These are phyloP conservation scores for Monosporozyma unispora DNA, from an alignment of 805 yeast species.

Conservation along the genomic window DNA sequence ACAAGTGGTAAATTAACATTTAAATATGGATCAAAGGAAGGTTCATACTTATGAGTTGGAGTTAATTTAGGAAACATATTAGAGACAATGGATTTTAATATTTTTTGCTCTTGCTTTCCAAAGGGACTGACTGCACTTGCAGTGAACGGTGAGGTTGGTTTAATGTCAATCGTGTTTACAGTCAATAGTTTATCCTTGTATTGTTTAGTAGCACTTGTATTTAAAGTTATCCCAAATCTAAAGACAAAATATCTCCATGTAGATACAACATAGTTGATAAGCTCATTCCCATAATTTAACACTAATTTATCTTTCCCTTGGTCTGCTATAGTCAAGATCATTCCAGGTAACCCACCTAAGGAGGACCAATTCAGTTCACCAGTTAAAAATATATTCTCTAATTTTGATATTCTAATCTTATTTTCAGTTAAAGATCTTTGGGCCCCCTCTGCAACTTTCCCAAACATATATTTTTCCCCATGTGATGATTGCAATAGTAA, in stretches of 20 bases:
- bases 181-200: constrained; percentile 31
- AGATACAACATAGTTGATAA: constrained; percentile 50
- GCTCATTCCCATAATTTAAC: constrained; percentile 43
- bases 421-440: constrained; percentile 66
- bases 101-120: constrained; percentile 5
- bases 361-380: constrained; percentile 71
- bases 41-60: constrained; percentile 29
- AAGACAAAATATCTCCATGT: constrained; percentile 86
- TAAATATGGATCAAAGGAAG: constrained; percentile 30
- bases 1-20: constrained; percentile 25
- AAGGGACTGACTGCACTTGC: background rate
- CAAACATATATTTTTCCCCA: constrained; percentile 50
- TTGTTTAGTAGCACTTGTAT: constrained; percentile 17
- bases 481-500: constrained; percentile 37
- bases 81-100: constrained; percentile 29
- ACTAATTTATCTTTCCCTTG: constrained; percentile 53
- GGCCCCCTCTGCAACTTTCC: constrained; percentile 76
- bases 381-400: constrained; percentile 62
- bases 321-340: constrained; percentile 72
- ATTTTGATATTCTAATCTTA: constrained; percentile 46
- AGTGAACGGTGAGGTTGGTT: background rate
- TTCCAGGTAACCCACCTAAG: constrained; percentile 90
- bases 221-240: constrained; percentile 57
- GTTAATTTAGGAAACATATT: constrained; percentile 53
- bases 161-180: constrained; percentile 24